phyloP scores from a whole-genome alignment of 331 rosid species.

The Rhamnella rubrinervis region DNA sequence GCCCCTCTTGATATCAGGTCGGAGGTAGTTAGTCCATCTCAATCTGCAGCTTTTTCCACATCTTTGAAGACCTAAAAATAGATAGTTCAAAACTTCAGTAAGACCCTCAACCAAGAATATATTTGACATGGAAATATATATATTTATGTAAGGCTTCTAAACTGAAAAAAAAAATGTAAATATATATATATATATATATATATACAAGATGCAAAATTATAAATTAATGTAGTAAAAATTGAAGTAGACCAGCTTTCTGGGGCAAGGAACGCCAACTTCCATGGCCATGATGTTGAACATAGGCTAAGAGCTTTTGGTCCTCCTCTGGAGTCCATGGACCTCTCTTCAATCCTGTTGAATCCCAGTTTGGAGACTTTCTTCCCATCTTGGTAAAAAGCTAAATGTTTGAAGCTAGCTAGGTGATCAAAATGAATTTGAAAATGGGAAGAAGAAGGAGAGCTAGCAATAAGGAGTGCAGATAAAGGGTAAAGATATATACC shows the following conservation, averaged over 20 bases:
- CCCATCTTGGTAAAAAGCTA: conserved; percentile 1
- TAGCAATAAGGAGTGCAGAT: no score
- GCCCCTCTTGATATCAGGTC: conserved; percentile 42
- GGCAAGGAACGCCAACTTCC: conserved; percentile 38
- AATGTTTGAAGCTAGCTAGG: no score
- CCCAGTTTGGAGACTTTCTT: conserved; percentile 8
- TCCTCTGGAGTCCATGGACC: conserved; percentile 41
- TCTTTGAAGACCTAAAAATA: conserved; percentile 29
- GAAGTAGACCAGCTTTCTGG: conserved; percentile 22
- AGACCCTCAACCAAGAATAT: background rate
- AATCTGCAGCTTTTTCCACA: conserved; percentile 42
- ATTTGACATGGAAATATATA: background rate
- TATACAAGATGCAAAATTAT: background rate
- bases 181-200: no score
- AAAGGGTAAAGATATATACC: no score
- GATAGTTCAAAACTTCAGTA: background rate
- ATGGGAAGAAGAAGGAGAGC: no score
- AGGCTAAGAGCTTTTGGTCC: conserved; percentile 33
- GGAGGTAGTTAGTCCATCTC: conserved; percentile 36
- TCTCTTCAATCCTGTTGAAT: conserved; percentile 13
- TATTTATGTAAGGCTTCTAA: no score
- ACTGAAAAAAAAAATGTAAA: no score
- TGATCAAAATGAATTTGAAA: no score
- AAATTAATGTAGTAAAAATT: background rate
- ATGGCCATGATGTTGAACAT: conserved; percentile 34